These are phyloP conservation scores for Cylindrotheca closterium DNA, from an alignment of 108 stramenopile genomes.

Conservation along the genomic window DNA sequence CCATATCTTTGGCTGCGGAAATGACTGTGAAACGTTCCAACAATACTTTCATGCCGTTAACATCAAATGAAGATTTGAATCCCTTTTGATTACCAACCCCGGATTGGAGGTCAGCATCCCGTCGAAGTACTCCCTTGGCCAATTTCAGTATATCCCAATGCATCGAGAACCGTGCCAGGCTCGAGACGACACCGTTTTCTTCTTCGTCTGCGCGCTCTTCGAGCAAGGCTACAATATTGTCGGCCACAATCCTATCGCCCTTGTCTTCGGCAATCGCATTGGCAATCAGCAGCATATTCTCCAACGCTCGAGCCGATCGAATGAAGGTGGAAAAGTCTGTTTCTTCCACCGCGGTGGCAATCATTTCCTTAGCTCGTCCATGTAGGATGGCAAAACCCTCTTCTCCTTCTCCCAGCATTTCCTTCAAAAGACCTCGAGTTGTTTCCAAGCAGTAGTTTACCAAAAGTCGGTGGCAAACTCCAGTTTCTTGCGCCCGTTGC, in stretches of 20 bases:
- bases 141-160: constrained; percentile 51
- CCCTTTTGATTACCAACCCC: constrained; percentile 36
- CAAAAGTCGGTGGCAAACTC: constrained; percentile 25
- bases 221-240: constrained; percentile 57
- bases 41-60: constrained; percentile 64
- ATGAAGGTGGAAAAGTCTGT: constrained; percentile 19
- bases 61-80: constrained; percentile 50
- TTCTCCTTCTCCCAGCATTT: constrained; percentile 30
- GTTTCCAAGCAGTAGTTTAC: constrained; percentile 21
- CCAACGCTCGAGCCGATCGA: constrained; percentile 37
- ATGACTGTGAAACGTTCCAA: constrained; percentile 51
- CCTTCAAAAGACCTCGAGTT: constrained; percentile 22
- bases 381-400: constrained; percentile 14
- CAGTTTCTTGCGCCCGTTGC: constrained; percentile 13
- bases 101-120: constrained; percentile 26
- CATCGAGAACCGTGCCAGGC: constrained; percentile 52
- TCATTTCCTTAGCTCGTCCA: constrained; percentile 24
- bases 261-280: constrained; percentile 41
- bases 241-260: constrained; percentile 46
- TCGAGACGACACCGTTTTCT: constrained; percentile 50
- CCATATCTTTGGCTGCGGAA: constrained; percentile 26
- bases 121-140: constrained; percentile 39
- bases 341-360: constrained; percentile 11
- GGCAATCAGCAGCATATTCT: constrained; percentile 46
- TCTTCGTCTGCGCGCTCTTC: constrained; percentile 48